Base-by-base conservation (phyloP, 2,329 filamentous ascomycete genomes). In the Penicillium sclerotigenum region DNA sequence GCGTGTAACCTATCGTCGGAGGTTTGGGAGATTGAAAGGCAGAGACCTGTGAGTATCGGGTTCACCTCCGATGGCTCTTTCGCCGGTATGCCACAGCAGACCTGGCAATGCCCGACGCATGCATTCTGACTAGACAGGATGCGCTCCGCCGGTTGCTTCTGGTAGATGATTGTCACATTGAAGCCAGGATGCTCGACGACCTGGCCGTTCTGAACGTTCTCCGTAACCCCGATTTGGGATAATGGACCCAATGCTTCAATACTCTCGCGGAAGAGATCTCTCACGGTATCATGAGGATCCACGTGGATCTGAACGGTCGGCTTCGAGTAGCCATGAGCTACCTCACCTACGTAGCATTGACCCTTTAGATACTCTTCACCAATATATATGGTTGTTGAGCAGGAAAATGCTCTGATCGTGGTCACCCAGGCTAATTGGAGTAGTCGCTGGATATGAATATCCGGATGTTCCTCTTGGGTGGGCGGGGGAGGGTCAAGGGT, bases 391-490 rank as follows among this genome's bases (percentile, higher is more conserved):
- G 54, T 58, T 2, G 51, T 56, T 7, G 59, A 59, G 8, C 41
- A 45, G 2, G 46, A 42, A 37, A 61, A 61, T 4, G 54, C 31
- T 10, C 49, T 53, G 16, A 54, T 18, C 1, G 42, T 52, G 9
- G 52, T 41, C 0, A 53, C n/a, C 59, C 59, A 61, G 9, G 57
- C 59, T 9, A 59, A 45, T 26, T 61, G 59, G 3, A 61, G 26
- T n/a, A 61, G 20, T 22, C 54, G 45, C 40, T 61, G 59, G 34
- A 61, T 34, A 16, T 56, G 42, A n/a, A 59, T 46, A 40, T 59
- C 57, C 9, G 54, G 31, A 43, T 56, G 22, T 9, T 58, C 57
- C 6, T 24, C 22, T 13, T 33, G 36, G 9, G 34, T 26, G 1
- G 13, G 22, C 4, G 54, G n/a, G 10, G 41, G 33, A 24, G 33